phyloP scores from a whole-genome alignment of 495 filamentous ascomycete species.

The Tuber indicum region DNA sequence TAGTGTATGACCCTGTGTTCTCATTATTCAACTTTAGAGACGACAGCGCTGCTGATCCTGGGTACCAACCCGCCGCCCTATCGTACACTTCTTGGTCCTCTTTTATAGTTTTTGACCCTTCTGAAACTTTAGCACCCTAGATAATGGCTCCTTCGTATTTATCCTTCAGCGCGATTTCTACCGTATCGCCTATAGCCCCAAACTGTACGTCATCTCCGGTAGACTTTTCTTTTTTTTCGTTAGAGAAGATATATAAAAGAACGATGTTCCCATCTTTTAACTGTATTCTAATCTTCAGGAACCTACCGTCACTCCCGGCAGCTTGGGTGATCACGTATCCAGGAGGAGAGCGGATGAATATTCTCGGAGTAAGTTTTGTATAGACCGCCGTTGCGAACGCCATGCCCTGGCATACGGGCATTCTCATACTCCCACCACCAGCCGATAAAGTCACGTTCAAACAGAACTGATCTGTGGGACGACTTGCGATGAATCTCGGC shows the following conservation, averaged over 20 bases:
- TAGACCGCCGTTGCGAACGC: conserved; percentile 74
- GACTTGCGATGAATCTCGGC: not conserved
- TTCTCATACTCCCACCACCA: conserved; percentile 11
- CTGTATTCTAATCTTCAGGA: conserved; percentile 3
- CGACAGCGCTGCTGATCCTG: conserved; percentile 55
- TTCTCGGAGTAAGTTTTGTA: conserved; percentile 57
- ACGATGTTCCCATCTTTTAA: not conserved
- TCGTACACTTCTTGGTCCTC: conserved; percentile 60
- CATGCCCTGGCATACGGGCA: conserved; percentile 59
- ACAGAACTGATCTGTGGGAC: conserved; percentile 5
- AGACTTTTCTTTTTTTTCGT: not conserved
- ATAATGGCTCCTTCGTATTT: conserved; percentile 52
- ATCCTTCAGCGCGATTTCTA: not conserved
- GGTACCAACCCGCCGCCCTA: conserved; percentile 63
- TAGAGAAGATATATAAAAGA: conserved; percentile 42
- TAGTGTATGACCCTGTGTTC: conserved; percentile 59
- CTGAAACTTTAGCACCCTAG: conserved; percentile 61
- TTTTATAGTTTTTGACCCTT: conserved; percentile 44
- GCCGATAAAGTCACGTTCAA: conserved; percentile 5
- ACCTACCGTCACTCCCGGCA: not conserved
- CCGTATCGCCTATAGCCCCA: not conserved
- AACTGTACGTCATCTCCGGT: not conserved
- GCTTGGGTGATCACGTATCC: not conserved
- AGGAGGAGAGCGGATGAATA: conserved; percentile 59
- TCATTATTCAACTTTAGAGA: conserved; percentile 52